Conservation (phyloP, 192 early-diverging fungal genomes). For the Coemansia sp. region DNA sequence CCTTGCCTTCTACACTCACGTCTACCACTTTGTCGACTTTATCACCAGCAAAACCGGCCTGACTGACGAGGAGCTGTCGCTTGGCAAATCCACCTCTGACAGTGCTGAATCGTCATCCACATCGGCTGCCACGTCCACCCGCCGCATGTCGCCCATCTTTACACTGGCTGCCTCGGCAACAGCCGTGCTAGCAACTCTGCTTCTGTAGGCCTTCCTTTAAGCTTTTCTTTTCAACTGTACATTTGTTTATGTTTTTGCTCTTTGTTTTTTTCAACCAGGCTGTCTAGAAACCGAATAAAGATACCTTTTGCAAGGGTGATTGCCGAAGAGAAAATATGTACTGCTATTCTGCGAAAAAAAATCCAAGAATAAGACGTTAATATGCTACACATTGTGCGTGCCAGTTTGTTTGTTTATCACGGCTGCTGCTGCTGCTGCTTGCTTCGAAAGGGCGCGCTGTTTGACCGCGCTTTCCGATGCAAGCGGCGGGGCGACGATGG, state of each 20-base stretch:
- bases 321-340: too few relatives aligned
- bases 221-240: neutral
- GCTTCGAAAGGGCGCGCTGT: constrained; percentile 6
- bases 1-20: constrained; percentile 49
- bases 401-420: too few relatives aligned
- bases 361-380: neutral
- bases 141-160: neutral
- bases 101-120: neutral
- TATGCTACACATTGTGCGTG: neutral
- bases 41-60: constrained; percentile 19
- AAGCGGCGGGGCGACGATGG: neutral
- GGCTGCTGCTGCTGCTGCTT: neutral
- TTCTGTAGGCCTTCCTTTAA: too few relatives aligned
- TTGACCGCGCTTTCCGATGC: constrained; percentile 1
- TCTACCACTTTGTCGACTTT: constrained; percentile 42
- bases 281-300: neutral
- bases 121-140: neutral
- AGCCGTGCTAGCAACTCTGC: neutral
- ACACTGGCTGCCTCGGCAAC: neutral
- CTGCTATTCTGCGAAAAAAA: too few relatives aligned
- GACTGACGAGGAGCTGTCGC: neutral
- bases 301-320: too few relatives aligned
- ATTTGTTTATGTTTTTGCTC: neutral
- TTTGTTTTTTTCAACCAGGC: neutral
- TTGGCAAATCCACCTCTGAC: neutral